Evolutionary conservation across 352 stramenopile genomes (phyloP), one percentile per base, ranked within the genome.

Genomic region (Phytophthora cryptogea): DNA sequence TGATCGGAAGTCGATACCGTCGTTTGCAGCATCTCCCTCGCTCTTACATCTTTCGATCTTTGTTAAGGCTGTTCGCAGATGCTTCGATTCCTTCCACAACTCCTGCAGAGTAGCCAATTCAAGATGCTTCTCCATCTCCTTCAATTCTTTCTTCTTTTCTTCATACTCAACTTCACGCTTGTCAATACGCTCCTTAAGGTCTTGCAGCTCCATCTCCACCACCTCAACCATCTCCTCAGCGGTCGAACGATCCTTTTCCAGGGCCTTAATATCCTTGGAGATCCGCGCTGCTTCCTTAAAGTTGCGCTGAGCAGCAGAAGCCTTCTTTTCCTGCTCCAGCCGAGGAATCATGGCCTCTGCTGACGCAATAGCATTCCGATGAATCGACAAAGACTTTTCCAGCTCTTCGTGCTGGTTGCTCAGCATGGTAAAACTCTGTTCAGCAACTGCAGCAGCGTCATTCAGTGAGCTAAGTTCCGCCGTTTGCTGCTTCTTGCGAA

Each of bases 201-300:
- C 86, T 54, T 91, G 74, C 3, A 95, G 72, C 48, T 93, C 86
- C 81, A 92, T 93, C 30, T 88, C 82, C 1, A 92, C 77, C 32
- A 90, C 80, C 58, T 92, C 80, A 13, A 92, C 83, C 78, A 86
- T 89, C 37, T 93, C 86, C 58, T 95, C 86, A 0, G 86, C 86
- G 0, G 74, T 88, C 11, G 70, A 68, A 23, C 85, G 80, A 66
- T 95, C 86, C 43, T 95, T 95, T 63, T 95, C 86, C 3, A 95
- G 48, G 14, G 80, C 78, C 68, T 95, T 95, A 51, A 95, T 92
- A 42, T 93, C 86, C 53, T 95, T 93, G 4, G 86, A 93, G 17
- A 95, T 88, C 16, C 83, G 71, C 2, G 86, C 86, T 5, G 86
- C 86, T 35, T 95, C 86, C 59, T 95, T 93, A 55, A 95, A 95